Percentiles rank a stretch among this genome's conserved stretches.
These are phyloP conservation scores for Lolium rigidum DNA, from an alignment of 176 grass and related monocot genomes.

Conservation along the genomic window DNA sequence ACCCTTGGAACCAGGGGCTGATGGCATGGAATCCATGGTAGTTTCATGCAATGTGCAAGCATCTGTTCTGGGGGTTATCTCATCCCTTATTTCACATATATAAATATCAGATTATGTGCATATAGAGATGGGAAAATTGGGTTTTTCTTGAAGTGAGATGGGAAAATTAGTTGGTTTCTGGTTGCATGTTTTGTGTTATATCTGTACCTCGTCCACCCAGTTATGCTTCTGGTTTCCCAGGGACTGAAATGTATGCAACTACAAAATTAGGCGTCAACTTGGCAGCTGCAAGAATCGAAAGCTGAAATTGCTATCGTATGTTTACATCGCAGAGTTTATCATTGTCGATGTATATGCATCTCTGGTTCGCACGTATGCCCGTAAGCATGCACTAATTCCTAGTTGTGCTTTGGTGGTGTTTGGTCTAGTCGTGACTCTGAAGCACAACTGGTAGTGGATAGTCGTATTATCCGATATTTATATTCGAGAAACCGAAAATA, in stretches of 20 bases:
- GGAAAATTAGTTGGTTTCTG: not conserved
- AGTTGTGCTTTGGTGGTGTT: too few relatives aligned
- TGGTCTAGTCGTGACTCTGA: too few relatives aligned
- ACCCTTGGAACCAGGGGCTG: not conserved
- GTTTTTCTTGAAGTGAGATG: too few relatives aligned
- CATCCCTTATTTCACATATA: not conserved
- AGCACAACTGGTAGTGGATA: too few relatives aligned
- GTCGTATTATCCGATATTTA: too few relatives aligned
- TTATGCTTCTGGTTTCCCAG: not conserved
- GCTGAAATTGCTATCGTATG: not conserved
- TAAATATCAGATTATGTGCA: not conserved
- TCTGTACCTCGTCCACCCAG: not conserved
- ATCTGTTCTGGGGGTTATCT: not conserved
- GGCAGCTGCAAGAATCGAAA: not conserved
- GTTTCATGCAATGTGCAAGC: constrained; percentile 1
- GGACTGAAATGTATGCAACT: not conserved
- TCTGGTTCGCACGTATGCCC: too few relatives aligned
- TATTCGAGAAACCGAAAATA: too few relatives aligned
- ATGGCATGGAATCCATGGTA: constrained; percentile 18
- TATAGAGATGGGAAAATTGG: not conserved
- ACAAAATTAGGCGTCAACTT: not conserved
- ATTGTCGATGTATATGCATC: too few relatives aligned
- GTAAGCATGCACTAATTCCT: too few relatives aligned
- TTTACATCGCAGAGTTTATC: not conserved
- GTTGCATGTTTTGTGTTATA: not conserved